Evolutionary conservation across 305 asterid genomes (phyloP).

Genomic region (Lippia alba): DNA sequence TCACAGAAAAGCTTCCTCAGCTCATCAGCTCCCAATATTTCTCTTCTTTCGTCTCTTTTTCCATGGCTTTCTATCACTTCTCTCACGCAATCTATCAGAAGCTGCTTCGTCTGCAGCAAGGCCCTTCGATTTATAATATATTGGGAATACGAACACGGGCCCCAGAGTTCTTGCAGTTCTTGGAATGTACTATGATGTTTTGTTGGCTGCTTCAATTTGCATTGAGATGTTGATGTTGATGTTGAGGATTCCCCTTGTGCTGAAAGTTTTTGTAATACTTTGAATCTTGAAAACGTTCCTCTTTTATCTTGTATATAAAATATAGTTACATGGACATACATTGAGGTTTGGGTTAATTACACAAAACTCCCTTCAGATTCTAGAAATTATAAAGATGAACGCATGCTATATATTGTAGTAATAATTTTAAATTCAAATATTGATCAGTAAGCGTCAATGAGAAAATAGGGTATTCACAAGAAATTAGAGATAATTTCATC

Average conservation of each 20-base stretch:
- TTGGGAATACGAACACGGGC: constrained; percentile 33
- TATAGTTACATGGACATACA: no score
- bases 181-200: neutral
- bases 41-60: constrained; percentile 34
- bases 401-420: no score
- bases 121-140: constrained; percentile 63
- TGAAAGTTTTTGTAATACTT: neutral
- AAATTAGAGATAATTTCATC: no score
- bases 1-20: constrained; percentile 66
- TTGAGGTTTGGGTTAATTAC: no score
- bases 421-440: no score
- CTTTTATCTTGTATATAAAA: no score
- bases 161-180: constrained; percentile 20
- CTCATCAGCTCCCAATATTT: constrained; percentile 62
- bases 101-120: constrained; percentile 49
- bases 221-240: constrained; percentile 20
- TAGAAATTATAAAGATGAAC: no score
- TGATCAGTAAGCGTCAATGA: no score
- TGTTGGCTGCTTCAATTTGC: constrained; percentile 36
- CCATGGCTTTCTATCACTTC: constrained; percentile 61
- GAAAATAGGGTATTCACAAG: no score
- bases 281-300: no score
- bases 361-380: no score
- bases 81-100: constrained; percentile 64
- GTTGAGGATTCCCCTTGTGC: constrained; percentile 37